Percentiles rank a stretch among this genome's conserved stretches.
phyloP scores from a whole-genome alignment of 78 protist genomes.

The Guillardia theta region DNA sequence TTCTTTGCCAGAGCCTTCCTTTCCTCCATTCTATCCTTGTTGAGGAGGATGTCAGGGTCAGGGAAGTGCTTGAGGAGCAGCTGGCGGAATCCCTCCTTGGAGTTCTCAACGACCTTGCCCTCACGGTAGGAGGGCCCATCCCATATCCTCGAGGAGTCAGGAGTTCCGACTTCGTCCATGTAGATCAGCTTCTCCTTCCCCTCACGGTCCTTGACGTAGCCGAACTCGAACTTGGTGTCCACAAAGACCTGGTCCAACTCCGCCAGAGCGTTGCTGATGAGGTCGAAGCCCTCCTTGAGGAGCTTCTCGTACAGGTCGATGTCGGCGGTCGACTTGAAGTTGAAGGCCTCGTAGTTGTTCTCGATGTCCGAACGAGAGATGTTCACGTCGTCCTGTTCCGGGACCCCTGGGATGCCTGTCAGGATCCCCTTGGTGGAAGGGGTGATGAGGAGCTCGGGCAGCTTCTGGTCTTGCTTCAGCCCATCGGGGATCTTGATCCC shows the following conservation, averaged over 20 bases:
- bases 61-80: background rate
- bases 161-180: constrained; percentile 51
- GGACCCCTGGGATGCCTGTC: background rate
- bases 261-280: background rate
- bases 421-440: constrained; percentile 53
- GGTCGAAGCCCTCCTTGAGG: background rate
- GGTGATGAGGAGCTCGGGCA: background rate
- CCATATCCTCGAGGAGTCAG: constrained; percentile 51
- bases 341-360: background rate
- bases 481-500: constrained; percentile 47
- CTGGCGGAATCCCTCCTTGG: constrained; percentile 44
- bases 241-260: constrained; percentile 39
- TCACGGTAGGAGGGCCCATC: background rate
- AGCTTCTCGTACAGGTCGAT: background rate
- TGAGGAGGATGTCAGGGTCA: constrained; percentile 47
- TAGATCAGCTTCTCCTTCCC: background rate
- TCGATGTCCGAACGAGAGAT: constrained; percentile 6
- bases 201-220: background rate
- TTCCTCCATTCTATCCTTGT: background rate
- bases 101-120: constrained; percentile 1
- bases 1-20: background rate
- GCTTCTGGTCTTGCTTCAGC: constrained; percentile 14
- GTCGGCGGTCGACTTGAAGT: constrained; percentile 22
- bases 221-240: constrained; percentile 63
- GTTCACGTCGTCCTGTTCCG: background rate